Evolutionary conservation across 257 asterid species (phyloP), one percentile per base, ranked within the genome.

Genomic region (Buddleja alternifolia): DNA sequence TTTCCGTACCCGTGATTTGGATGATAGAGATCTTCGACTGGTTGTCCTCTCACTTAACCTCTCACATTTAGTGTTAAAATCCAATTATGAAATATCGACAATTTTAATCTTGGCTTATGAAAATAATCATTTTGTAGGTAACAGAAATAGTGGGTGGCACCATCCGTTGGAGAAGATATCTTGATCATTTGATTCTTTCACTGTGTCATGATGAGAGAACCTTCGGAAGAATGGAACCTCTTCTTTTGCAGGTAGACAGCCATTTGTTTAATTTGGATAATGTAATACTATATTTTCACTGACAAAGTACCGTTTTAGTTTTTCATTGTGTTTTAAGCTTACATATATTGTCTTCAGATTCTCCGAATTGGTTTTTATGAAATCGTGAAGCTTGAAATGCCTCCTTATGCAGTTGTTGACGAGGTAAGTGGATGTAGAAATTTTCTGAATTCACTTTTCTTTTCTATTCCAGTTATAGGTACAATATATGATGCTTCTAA

Each of bases 131-230:
- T 45, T 71, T 81, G 40, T 73, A 93, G 98, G 96, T 93, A 63
- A 90, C 98, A 1, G 93, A 93, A 71, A 81, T 90, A 56, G 98
- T 93, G n/a, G 97, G 98, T 54, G 97, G 97, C 73, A 90, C 97
- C 53, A 93, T 88, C 64, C 93, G 98, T 46, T 93, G 98, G 98
- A 90, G 90, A 80, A 83, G 93, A 84, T 93, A 90, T 78, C 97
- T 93, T 66, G 98, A 93, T 74, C 76, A 88, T 85, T 83, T 93
- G 88, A 93, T 93, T 82, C 96, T 90, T 80, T 86, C 96, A 2
- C 60, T 93, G 46, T 93, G 95, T 79, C 92, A 88, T 39, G 78
- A 86, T 60, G 90, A 86, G 71, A 85, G 63, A 58, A 80, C 84
- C 66, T 85, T 90, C 75, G 76, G 86, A 53, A 75, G 64, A 77